These are phyloP conservation scores for Oryza coarctata DNA, from an alignment of 176 grass and related monocot species.

Conservation along the genomic window DNA sequence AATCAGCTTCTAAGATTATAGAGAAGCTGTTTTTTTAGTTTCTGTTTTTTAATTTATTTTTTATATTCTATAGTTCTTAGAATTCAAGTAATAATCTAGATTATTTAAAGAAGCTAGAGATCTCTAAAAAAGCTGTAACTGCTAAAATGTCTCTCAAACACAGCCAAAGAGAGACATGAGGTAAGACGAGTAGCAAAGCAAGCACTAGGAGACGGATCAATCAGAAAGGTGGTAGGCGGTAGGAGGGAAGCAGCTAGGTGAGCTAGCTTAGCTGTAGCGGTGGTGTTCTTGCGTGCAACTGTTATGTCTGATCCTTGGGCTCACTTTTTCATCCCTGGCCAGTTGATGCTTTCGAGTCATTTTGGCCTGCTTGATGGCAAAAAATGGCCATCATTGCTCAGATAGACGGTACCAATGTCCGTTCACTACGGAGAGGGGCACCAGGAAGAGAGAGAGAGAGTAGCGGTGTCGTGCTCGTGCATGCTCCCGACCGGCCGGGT, in stretches of 20 bases:
- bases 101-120: too few species aligned
- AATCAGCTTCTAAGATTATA: too few species aligned
- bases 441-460: neutral
- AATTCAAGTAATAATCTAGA: too few species aligned
- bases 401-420: slow-evolving; percentile 40
- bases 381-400: slow-evolving; percentile 48
- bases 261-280: neutral
- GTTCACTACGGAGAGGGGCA: slow-evolving; percentile 19
- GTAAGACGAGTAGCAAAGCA: neutral
- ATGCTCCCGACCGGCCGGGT: too few species aligned
- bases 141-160: too few species aligned
- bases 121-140: too few species aligned
- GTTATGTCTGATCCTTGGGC: slow-evolving; percentile 10
- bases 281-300: slow-evolving; percentile 40
- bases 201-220: slow-evolving; percentile 12
- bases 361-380: slow-evolving; percentile 14
- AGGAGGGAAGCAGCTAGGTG: neutral
- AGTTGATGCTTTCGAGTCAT: slow-evolving; percentile 64
- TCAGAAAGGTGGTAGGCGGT: neutral
- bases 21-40: too few species aligned
- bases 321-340: slow-evolving; percentile 34
- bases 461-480: neutral
- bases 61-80: too few species aligned
- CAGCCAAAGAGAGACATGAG: too few species aligned
- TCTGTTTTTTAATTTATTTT: too few species aligned